Conservation (phyloP, 768 basidiomycete genomes). For the Mycena vulgaris region DNA sequence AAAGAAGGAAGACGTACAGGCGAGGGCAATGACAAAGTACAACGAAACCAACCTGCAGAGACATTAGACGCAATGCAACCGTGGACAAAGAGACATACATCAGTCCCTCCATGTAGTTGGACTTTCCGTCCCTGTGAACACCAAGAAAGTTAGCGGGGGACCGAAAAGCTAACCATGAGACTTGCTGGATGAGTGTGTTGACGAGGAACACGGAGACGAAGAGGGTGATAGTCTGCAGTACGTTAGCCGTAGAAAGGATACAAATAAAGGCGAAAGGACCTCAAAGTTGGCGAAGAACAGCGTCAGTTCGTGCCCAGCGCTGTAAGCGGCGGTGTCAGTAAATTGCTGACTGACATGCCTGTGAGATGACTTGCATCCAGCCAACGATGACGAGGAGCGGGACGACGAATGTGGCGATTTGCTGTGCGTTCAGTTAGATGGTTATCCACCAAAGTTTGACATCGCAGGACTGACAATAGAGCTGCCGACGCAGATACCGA, state of each 20-base stretch:
- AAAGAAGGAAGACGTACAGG: conserved; percentile 65
- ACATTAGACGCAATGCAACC: conserved; percentile 56
- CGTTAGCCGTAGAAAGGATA: no score
- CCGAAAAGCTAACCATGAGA: conserved; percentile 33
- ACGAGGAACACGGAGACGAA: conserved; percentile 93
- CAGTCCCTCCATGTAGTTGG: conserved; percentile 94
- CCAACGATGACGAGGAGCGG: conserved; percentile 91
- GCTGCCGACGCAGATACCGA: conserved; percentile 85
- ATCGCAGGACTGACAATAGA: conserved; percentile 72
- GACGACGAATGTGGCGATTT: conserved; percentile 90
- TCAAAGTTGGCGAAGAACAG: conserved; percentile 92
- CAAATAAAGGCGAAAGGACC: no score
- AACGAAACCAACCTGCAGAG: conserved; percentile 69
- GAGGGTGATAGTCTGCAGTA: conserved; percentile 74
- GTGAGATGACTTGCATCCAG: conserved; percentile 70
- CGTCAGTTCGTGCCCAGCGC: conserved; percentile 79
- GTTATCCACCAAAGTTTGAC: not conserved
- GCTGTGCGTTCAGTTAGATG: conserved; percentile 55
- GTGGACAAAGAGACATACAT: conserved; percentile 61
- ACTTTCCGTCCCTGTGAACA: conserved; percentile 78
- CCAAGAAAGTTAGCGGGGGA: conserved; percentile 13
- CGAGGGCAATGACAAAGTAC: conserved; percentile 86
- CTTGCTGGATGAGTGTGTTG: conserved; percentile 84
- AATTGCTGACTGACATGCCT: not conserved
- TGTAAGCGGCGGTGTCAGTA: conserved; percentile 42